These are phyloP conservation scores for Gracilariopsis chorda DNA, from an alignment of 23 red algal genomes.

Conservation along the genomic window DNA sequence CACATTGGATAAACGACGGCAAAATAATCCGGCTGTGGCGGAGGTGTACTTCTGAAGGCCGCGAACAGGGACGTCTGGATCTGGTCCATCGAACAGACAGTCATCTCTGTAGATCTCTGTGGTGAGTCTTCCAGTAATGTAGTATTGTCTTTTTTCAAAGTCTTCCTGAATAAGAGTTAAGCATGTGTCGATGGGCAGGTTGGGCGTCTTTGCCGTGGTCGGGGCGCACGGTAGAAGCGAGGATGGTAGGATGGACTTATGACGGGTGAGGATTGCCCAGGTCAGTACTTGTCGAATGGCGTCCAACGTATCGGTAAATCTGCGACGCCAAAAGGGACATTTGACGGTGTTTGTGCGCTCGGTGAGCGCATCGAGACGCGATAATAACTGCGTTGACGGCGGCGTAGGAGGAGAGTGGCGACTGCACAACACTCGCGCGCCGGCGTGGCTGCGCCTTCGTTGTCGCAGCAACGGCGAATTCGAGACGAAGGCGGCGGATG, in stretches of 20 bases:
- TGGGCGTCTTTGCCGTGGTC: not conserved
- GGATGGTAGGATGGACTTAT: constrained; percentile 49
- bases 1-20: constrained; percentile 19
- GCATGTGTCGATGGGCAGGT: not conserved
- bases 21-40: constrained; percentile 51
- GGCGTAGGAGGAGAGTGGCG: not conserved
- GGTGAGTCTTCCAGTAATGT: constrained; percentile 56
- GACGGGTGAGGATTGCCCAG: constrained; percentile 21
- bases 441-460: not conserved
- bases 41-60: constrained; percentile 47
- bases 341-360: constrained; percentile 37
- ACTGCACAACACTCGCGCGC: not conserved
- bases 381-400: not conserved
- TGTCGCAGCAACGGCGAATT: not conserved
- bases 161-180: constrained; percentile 48
- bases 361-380: not conserved
- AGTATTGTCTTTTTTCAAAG: constrained; percentile 62
- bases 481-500: not conserved
- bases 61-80: constrained; percentile 54
- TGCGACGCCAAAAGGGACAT: constrained; percentile 69
- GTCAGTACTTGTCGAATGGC: not conserved
- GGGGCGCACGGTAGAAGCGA: not conserved
- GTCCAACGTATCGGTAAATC: constrained; percentile 54
- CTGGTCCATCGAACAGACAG: constrained; percentile 65
- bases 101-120: constrained; percentile 44